Percentiles rank a stretch among this genome's conserved stretches.
phyloP scores from a whole-genome alignment of 768 basidiomycete genomes.

The Termitomyces sp. region DNA sequence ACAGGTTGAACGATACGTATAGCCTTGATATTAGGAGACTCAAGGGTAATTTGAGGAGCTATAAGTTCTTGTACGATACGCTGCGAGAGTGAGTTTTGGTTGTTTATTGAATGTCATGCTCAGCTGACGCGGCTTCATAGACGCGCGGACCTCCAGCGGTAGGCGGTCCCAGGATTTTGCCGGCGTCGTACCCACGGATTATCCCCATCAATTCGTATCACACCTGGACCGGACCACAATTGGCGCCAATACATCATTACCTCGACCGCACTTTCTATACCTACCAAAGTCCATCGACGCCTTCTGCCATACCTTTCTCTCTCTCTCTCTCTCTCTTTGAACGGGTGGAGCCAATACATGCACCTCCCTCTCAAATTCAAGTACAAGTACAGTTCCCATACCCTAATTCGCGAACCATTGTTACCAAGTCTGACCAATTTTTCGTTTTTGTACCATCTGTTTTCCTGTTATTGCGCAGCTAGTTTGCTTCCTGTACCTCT shows the following conservation, averaged over 20 bases:
- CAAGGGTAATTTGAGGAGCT: slow-evolving; percentile 90
- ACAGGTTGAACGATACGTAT: slow-evolving; percentile 86
- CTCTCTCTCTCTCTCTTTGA: background rate
- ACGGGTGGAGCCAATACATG: background rate
- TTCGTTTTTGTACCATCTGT: background rate
- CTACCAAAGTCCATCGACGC: background rate
- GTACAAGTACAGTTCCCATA: slow-evolving; percentile 3
- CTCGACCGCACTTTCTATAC: background rate
- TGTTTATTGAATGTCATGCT: background rate
- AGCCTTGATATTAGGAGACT: slow-evolving; percentile 89
- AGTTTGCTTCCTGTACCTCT: background rate
- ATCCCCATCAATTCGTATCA: background rate
- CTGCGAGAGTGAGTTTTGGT: slow-evolving; percentile 68
- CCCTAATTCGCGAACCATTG: slow-evolving; percentile 1
- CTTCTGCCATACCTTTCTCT: background rate
- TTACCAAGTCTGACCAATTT: background rate
- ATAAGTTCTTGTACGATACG: slow-evolving; percentile 88
- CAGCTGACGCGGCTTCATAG: slow-evolving; percentile 22
- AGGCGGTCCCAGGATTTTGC: slow-evolving; percentile 7
- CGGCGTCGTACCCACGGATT: background rate
- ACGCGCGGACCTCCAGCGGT: slow-evolving; percentile 42
- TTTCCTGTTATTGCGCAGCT: background rate
- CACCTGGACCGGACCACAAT: background rate
- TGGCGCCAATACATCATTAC: background rate
- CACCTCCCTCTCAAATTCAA: background rate